Conservation (phyloP, 2,329 filamentous ascomycete genomes). For the Penicillium sp. region DNA sequence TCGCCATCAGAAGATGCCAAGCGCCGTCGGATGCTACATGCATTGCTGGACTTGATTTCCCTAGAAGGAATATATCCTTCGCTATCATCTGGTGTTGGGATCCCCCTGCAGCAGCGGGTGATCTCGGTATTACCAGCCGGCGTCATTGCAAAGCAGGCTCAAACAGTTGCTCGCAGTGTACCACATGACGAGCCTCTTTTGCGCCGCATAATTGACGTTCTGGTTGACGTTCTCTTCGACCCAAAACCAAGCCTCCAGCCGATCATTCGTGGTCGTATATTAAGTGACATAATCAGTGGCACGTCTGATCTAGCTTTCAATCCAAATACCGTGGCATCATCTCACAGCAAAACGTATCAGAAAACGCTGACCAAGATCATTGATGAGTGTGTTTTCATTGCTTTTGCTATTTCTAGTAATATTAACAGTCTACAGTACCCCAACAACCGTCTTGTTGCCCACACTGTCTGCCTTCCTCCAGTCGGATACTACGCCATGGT, state of each 20-base stretch:
- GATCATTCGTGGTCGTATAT: conserved; percentile 40
- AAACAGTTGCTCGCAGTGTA: conserved; percentile 16
- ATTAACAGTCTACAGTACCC: conserved; percentile 33
- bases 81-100: conserved; percentile 44
- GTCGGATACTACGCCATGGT: conserved; percentile 39
- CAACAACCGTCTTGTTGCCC: conserved; percentile 37
- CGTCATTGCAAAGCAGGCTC: conserved; percentile 41
- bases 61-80: conserved; percentile 48
- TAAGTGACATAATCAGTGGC: conserved; percentile 44
- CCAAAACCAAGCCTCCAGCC: conserved; percentile 38
- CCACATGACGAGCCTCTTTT: conserved; percentile 35
- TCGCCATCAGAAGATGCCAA: conserved; percentile 43
- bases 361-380: conserved; percentile 33
- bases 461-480: conserved; percentile 42
- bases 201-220: conserved; percentile 27
- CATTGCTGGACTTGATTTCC: conserved; percentile 45
- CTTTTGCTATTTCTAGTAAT: not conserved
- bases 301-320: conserved; percentile 42
- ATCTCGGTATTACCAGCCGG: conserved; percentile 46
- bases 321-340: conserved; percentile 22
- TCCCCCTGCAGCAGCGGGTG: conserved; percentile 46
- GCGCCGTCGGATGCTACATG: conserved; percentile 41
- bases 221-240: conserved; percentile 37
- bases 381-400: conserved; percentile 32
- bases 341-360: conserved; percentile 22